Percentiles rank a stretch among this genome's conserved stretches.
phyloP scores from a whole-genome alignment of 805 yeast species.

The Debaryomyces hansenii region DNA sequence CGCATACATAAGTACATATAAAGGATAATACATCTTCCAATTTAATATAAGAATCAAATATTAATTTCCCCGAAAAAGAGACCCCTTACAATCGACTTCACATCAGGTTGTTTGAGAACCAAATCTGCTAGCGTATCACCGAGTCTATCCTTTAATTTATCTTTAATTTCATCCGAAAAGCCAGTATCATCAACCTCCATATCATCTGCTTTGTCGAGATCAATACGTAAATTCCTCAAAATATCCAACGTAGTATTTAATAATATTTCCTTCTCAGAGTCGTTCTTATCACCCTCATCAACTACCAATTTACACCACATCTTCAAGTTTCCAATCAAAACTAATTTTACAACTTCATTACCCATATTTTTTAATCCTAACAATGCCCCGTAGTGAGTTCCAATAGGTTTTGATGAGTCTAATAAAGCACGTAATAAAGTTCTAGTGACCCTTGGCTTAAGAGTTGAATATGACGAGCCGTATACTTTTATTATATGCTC shows the following conservation, averaged over 20 bases:
- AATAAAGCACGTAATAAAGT: slow-evolving; percentile 88
- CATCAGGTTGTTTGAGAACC: slow-evolving; percentile 48
- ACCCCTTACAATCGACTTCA: slow-evolving; percentile 56
- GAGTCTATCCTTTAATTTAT: slow-evolving; percentile 54
- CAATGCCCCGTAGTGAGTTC: slow-evolving; percentile 91
- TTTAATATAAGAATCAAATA: slow-evolving; percentile 10
- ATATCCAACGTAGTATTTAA: slow-evolving; percentile 52
- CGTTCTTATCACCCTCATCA: slow-evolving; percentile 38
- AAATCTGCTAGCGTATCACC: slow-evolving; percentile 58
- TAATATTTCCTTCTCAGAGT: slow-evolving; percentile 47
- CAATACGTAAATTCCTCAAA: slow-evolving; percentile 47
- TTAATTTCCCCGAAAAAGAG: slow-evolving; percentile 68
- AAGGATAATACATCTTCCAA: neutral
- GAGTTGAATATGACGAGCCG: slow-evolving; percentile 82
- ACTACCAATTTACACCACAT: slow-evolving; percentile 73
- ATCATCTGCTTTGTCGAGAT: slow-evolving; percentile 27
- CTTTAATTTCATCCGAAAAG: slow-evolving; percentile 30
- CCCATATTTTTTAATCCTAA: slow-evolving; percentile 84
- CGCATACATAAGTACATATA: neutral
- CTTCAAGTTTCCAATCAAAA: slow-evolving; percentile 78
- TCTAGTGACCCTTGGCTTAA: slow-evolving; percentile 91
- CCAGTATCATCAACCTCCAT: slow-evolving; percentile 32
- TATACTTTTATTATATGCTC: slow-evolving; percentile 76
- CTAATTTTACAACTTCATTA: slow-evolving; percentile 79
- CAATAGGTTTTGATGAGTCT: slow-evolving; percentile 78